A percentile compares a stretch with the other conserved stretches of the same genome.
Evolutionary conservation across 176 grass and related monocot genomes (phyloP).

Genomic region (Rhynchospora breviuscula): DNA sequence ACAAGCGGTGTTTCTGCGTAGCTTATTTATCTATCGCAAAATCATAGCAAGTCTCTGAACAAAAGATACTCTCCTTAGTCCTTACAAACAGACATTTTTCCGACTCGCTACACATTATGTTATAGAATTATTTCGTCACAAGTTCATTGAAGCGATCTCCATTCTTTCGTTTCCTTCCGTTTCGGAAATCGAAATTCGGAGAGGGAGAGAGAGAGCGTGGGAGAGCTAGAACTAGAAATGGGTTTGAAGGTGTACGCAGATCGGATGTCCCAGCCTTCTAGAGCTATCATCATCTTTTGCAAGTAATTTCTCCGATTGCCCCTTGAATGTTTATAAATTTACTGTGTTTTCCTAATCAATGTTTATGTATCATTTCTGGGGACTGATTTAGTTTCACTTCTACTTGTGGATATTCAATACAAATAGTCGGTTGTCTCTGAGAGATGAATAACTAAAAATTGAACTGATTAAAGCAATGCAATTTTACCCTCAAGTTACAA

Average conservation of each 20-base stretch:
- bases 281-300: slow-evolving; percentile 72
- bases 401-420: no score
- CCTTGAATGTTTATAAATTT: background rate
- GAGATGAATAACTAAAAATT: background rate
- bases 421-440: background rate
- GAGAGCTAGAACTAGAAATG: no score
- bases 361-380: background rate
- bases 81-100: background rate
- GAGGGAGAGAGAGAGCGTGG: background rate
- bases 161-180: background rate
- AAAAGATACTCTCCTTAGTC: background rate
- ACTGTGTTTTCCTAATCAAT: background rate
- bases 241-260: slow-evolving; percentile 61
- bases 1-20: no score
- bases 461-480: background rate
- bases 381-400: background rate
- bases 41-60: background rate
- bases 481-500: background rate
- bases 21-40: no score
- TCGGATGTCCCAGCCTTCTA: slow-evolving; percentile 66
- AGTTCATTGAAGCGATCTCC: background rate
- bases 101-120: background rate
- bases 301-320: slow-evolving; percentile 29
- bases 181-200: no score
- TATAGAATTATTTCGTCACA: background rate